A percentile compares a stretch with the other conserved stretches of the same genome.
Evolutionary conservation across 345 rosid species (phyloP).

Genomic region (Sonneratia alba): DNA sequence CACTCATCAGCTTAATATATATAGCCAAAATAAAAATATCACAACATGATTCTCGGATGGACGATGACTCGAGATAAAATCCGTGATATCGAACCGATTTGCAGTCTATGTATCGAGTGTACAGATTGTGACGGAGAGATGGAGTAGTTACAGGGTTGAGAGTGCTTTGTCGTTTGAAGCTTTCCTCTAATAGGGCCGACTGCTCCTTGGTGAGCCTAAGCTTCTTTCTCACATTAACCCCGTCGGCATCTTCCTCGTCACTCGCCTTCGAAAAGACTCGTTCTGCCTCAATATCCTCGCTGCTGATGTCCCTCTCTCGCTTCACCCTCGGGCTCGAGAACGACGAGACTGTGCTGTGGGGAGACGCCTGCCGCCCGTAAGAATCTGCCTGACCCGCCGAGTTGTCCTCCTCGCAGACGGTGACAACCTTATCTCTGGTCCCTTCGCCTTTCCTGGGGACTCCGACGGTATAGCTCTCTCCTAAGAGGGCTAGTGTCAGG

Average conservation of each 20-base stretch:
- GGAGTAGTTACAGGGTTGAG: slow-evolving; percentile 65
- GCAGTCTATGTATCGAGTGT: not conserved
- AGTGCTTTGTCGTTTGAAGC: slow-evolving; percentile 87
- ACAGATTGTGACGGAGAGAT: not conserved
- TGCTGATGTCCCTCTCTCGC: slow-evolving; percentile 52
- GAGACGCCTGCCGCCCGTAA: slow-evolving; percentile 37
- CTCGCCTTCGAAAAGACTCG: slow-evolving; percentile 36
- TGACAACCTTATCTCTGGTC: not conserved
- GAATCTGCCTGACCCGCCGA: not conserved
- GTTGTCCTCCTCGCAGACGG: not conserved
- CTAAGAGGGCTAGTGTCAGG: slow-evolving; percentile 40
- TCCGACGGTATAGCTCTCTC: slow-evolving; percentile 20
- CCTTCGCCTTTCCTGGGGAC: not conserved
- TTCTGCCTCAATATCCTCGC: slow-evolving; percentile 49
- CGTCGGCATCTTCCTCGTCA: slow-evolving; percentile 48
- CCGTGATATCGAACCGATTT: not conserved
- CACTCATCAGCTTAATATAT: not conserved
- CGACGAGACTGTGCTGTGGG: slow-evolving; percentile 48
- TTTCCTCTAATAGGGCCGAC: slow-evolving; percentile 84
- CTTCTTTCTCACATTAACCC: slow-evolving; percentile 67
- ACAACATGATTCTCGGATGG: not conserved
- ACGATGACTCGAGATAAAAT: not conserved
- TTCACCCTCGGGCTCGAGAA: slow-evolving; percentile 42
- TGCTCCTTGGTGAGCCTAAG: slow-evolving; percentile 89
- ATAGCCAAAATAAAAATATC: not conserved